Base-by-base conservation (phyloP, 1,284 basidiomycete species). In the Trametes hirsuta region DNA sequence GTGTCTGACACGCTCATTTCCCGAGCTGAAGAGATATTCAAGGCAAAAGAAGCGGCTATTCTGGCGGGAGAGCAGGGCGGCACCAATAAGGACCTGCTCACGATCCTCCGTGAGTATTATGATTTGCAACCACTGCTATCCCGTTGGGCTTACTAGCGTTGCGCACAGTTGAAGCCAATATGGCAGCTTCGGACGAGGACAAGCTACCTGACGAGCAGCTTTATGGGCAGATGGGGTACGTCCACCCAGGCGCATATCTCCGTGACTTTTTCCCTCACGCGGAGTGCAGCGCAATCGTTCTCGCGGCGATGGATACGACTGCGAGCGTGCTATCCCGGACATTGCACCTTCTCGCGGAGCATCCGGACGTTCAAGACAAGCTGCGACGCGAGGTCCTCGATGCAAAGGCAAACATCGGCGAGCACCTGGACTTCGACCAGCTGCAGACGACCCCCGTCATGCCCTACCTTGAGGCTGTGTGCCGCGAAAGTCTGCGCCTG, bases 21-120 rank as follows among this genome's bases (percentile, higher is more conserved):
- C 1, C 75, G 75, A 0, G 74, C 80, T 0, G 57, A 65, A 5
- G 69, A 76, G 21, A 77, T 84, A 4, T 75, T 75, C 25, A 62
- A 74, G 22, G 68, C 64, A 11, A 84, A 80, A 70, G 76, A 66
- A 36, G 65, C 66, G 10, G 61, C 60, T 51, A 15, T 58, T 40
- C 44, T 50, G 48, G 36, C 71, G 74, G 53, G 59, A 10, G 49
- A 47, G 25, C 35, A 42, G 41, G 71, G 66, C 1, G 66, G 73
- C 47, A 77, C 76, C 3, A 76, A 30, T 8, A 30, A 76, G 59
- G 81, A 83, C 63, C 71, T 82, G 42, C 76, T 81, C 58, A 79
- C 77, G 52, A 71, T 82, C 15, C 53, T 74, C 10, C 55, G 74
- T 83, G 53, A 65, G 79, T 70, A 21, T 22, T 2, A 6, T 21